phyloP scores from a whole-genome alignment of 2,329 filamentous ascomycete species.

The Tetracladium maxilliforme region DNA sequence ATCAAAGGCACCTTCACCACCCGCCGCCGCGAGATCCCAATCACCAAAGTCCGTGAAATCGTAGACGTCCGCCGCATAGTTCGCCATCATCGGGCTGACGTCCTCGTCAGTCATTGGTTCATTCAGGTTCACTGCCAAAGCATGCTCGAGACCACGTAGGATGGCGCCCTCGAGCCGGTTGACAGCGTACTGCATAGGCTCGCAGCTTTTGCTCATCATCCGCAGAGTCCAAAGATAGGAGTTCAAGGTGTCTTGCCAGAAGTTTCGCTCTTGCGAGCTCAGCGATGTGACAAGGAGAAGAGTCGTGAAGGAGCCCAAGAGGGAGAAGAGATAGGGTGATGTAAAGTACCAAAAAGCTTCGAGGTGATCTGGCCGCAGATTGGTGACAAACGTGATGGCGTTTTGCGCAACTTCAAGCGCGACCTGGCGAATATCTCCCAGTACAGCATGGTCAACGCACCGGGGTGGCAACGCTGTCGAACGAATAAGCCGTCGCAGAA shows the following conservation, averaged over 20 bases:
- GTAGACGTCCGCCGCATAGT: conserved; percentile 12
- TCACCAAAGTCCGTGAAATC: conserved; percentile 18
- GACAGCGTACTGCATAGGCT: conserved; percentile 20
- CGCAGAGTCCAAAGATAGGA: conserved; percentile 12
- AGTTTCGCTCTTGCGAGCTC: conserved; percentile 8
- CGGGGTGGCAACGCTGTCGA: no score
- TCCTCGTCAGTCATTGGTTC: conserved; percentile 15
- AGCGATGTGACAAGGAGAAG: conserved; percentile 14
- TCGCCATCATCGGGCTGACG: conserved; percentile 13
- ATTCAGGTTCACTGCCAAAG: conserved; percentile 17
- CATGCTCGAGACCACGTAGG: conserved; percentile 19
- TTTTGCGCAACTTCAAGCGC: no score
- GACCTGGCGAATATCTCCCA: no score
- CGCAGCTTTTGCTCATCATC: conserved; percentile 13
- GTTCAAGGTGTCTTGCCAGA: conserved; percentile 9
- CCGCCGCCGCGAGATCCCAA: conserved; percentile 16
- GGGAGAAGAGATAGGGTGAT: conserved; percentile 25
- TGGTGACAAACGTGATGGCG: conserved; percentile 24
- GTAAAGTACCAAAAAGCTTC: conserved; percentile 30
- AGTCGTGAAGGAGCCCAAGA: conserved; percentile 24
- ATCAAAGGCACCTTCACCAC: conserved; percentile 14
- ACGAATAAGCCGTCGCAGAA: no score
- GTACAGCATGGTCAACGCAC: no score
- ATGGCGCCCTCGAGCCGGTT: conserved; percentile 21
- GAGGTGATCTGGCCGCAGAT: conserved; percentile 26